These are phyloP conservation scores for Kalaharituber pfeilii DNA, from an alignment of 2,329 filamentous ascomycete genomes.

Conservation along the genomic window DNA sequence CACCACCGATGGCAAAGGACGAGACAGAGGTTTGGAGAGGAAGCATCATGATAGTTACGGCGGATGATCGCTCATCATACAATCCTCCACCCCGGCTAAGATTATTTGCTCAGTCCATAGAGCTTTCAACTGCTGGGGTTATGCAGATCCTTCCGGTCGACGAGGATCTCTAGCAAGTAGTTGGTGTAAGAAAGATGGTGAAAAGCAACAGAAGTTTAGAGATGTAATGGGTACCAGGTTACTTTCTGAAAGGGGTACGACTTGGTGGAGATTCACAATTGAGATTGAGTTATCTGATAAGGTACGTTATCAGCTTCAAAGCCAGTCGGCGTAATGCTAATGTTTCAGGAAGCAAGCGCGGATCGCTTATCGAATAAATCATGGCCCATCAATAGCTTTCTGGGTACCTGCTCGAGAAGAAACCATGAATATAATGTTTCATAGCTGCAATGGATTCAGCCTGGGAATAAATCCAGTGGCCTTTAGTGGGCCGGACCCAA, in stretches of 20 bases:
- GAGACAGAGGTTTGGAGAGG: conserved; percentile 80
- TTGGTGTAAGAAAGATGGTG: conserved; percentile 49
- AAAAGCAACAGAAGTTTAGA: conserved; percentile 62
- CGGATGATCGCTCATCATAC: conserved; percentile 68
- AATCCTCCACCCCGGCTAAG: conserved; percentile 58
- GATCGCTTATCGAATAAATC: conserved; percentile 89
- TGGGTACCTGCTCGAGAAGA: conserved; percentile 78
- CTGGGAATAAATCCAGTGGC: conserved; percentile 56
- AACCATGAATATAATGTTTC: conserved; percentile 97
- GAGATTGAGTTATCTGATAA: conserved; percentile 66
- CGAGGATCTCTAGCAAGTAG: conserved; percentile 54
- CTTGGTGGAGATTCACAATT: conserved; percentile 94
- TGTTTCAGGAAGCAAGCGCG: conserved; percentile 43
- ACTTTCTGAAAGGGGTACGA: conserved; percentile 69
- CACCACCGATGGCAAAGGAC: conserved; percentile 25
- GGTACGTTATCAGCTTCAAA: background rate
- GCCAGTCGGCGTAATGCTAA: background rate
- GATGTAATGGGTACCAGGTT: conserved; percentile 69
- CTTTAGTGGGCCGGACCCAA: conserved; percentile 80
- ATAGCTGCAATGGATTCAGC: conserved; percentile 95
- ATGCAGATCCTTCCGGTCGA: conserved; percentile 66
- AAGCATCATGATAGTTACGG: conserved; percentile 86
- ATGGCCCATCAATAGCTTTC: conserved; percentile 72
- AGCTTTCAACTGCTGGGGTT: background rate
- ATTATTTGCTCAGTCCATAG: conserved; percentile 59